Conservation (phyloP, 2,329 filamentous ascomycete genomes). For the Dactylonectria estremocensis region DNA sequence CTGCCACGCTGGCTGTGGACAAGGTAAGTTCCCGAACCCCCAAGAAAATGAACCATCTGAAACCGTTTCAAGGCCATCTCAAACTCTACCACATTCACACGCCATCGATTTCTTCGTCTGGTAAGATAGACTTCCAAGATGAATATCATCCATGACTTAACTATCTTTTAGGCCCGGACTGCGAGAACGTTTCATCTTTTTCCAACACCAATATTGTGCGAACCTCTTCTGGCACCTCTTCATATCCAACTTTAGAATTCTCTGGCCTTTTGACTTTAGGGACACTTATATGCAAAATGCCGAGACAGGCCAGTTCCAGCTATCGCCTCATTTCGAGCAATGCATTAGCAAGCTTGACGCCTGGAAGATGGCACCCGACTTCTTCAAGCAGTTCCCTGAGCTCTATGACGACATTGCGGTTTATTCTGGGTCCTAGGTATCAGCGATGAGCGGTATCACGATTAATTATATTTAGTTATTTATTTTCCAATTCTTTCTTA, state of each 20-base stretch:
- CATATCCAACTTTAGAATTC: constrained; percentile 36
- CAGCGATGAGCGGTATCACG: too few species aligned
- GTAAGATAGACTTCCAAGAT: constrained; percentile 24
- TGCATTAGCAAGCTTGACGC: constrained; percentile 45
- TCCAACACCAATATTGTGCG: constrained; percentile 47
- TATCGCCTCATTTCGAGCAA: constrained; percentile 43
- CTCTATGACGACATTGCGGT: constrained; percentile 48
- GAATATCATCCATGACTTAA: neutral
- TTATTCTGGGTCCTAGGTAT: neutral
- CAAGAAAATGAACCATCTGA: neutral
- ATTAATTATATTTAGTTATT: too few species aligned
- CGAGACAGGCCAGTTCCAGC: constrained; percentile 42
- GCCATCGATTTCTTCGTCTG: constrained; percentile 51
- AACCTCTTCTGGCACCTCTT: constrained; percentile 49
- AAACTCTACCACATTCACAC: constrained; percentile 46
- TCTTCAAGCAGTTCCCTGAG: constrained; percentile 47
- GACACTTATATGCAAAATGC: constrained; percentile 44
- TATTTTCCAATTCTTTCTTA: too few species aligned
- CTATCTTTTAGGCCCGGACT: constrained; percentile 42
- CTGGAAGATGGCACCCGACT: constrained; percentile 47
- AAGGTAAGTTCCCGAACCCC: constrained; percentile 33
- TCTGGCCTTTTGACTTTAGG: constrained; percentile 45
- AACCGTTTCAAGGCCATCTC: constrained; percentile 42
- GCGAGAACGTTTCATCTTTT: constrained; percentile 49
- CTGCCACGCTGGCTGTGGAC: constrained; percentile 47